Evolutionary conservation across 2,329 filamentous ascomycete genomes (phyloP), one percentile per base, ranked within the genome.

Genomic region (Fusarium hainanense): DNA sequence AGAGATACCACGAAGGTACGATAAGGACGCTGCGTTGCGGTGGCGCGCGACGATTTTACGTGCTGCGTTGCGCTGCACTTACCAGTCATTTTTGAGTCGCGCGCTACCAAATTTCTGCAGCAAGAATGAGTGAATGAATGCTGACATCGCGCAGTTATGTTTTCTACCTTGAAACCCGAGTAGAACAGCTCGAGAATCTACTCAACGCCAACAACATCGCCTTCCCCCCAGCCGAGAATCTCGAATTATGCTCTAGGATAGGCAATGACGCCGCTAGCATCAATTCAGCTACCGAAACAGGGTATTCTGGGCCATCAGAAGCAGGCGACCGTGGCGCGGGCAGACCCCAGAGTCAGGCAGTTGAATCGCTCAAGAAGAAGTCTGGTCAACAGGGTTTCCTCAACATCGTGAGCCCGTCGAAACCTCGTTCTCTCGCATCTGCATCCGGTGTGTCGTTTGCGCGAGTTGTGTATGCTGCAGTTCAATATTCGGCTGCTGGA

Each of bases 381-480:
- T 72, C 74, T 13, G 75, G 75, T 3, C 75, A 77, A 40, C 74
- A 78, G 5, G 79, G 77, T 61, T 92, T 93, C 87, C 89, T 93
- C 21, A 93, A 92, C 25, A 91, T 94, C 25, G 91, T 93, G 76
- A 92, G 90, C 51, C 88, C 89, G 6, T 91, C 92, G 6, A 93
- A 96, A 78, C 90, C 92, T 4, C 88, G 93, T 67, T 94, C 94
- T 75, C 85, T 97, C 18, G 93, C 93, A 18, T 93, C 93, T 1
- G 92, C 93, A 2, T 94, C 93, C 3, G 95, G 94, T 18, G 96
- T 98, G 52, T 97, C 94, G 0, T 98, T 98, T 82, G 94, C 95
- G 7, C 88, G 93, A 59, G 93, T 98, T 14, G 95, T 98, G 13
- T 96, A 97, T 77, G 94, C 95, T 12, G 95, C 95, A 2, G 93